Conservation (phyloP, 2,329 filamentous ascomycete species). For the Triangularia setosa region DNA sequence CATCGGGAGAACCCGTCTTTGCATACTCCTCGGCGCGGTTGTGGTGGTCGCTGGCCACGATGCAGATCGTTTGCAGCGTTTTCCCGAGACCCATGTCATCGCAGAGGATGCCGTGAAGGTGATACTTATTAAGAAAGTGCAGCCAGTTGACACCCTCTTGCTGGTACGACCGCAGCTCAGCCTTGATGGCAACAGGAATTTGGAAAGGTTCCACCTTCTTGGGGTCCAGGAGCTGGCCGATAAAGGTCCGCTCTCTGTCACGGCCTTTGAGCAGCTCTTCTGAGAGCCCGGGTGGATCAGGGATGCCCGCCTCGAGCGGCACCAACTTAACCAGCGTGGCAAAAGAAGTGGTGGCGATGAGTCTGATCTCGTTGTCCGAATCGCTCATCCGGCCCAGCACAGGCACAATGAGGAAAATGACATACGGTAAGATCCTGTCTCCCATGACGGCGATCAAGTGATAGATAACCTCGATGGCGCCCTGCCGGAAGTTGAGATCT, state of each 20-base stretch:
- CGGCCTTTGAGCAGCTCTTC: slow-evolving; percentile 82
- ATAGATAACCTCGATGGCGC: slow-evolving; percentile 91
- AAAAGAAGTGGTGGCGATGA: slow-evolving; percentile 94
- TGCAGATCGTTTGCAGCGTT: slow-evolving; percentile 94
- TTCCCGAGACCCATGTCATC: slow-evolving; percentile 99
- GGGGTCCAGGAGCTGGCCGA: slow-evolving; percentile 89
- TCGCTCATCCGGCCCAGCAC: slow-evolving; percentile 98
- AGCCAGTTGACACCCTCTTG: slow-evolving; percentile 99
- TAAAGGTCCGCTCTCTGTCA: slow-evolving; percentile 93
- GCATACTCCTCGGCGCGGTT: slow-evolving; percentile 85
- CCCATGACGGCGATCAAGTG: slow-evolving; percentile 98
- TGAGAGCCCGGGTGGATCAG: slow-evolving; percentile 89
- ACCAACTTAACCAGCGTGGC: slow-evolving; percentile 96
- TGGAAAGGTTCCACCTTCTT: slow-evolving; percentile 94
- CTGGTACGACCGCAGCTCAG: slow-evolving; percentile 92
- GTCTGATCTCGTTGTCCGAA: slow-evolving; percentile 89
- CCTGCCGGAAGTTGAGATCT: slow-evolving; percentile 85
- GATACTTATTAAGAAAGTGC: slow-evolving; percentile 95
- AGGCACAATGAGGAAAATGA: slow-evolving; percentile 97
- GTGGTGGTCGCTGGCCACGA: slow-evolving; percentile 96
- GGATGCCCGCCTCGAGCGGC: slow-evolving; percentile 93
- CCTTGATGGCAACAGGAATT: slow-evolving; percentile 95
- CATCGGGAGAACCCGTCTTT: slow-evolving; percentile 74
- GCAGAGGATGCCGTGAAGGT: slow-evolving; percentile 95
- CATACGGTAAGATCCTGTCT: slow-evolving; percentile 90